Evolutionary conservation across 129 eudicot species (phyloP), one percentile per base, ranked within the genome.

Genomic region (Pseudognaphalium luteoalbum): DNA sequence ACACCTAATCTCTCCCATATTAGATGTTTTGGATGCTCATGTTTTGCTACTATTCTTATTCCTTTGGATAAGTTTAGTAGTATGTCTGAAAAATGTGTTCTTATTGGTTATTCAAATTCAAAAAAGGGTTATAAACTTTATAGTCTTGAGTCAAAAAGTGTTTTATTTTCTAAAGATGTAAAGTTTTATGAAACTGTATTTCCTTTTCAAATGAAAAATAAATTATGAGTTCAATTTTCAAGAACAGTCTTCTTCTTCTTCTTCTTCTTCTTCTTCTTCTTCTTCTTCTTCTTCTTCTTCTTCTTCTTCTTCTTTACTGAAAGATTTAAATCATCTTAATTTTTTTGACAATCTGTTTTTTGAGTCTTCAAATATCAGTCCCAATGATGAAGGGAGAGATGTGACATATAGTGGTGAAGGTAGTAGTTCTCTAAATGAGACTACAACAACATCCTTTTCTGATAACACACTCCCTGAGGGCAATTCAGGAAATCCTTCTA

Each of bases 211-310:
- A 15, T 15, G 60, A 3, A 35, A 6, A 6, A 6, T 35, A 2
- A 0, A n/a, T 6, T 0, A 11, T 5, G 7, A 35, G n/a, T n/a
- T n/a, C n/a, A n/a, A n/a, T n/a, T 35, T 35, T 4, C 6, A 0
- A 20, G 11, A 1, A 0, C 1, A 4, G 4, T 0, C 0, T 14
- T 7, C 2, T 2, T 44, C 10, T 5, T n/a, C n/a, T n/a, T n/a
- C n/a, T n/a, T n/a, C n/a, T n/a, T n/a, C n/a, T n/a, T n/a, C n/a
- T n/a, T n/a, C n/a, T n/a, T n/a, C n/a, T n/a, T n/a, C n/a, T n/a
- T n/a, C n/a, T n/a, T n/a, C n/a, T n/a, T n/a, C n/a, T n/a, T n/a
- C n/a, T n/a, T n/a, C n/a, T n/a, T 5, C 10, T 54, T 4, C 2
- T 2, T 4, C 17, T 16, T 15, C 4, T 54, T 16, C 1, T 30